Conservation (phyloP, 1,284 basidiomycete genomes). For the Xanthoconium separans region DNA sequence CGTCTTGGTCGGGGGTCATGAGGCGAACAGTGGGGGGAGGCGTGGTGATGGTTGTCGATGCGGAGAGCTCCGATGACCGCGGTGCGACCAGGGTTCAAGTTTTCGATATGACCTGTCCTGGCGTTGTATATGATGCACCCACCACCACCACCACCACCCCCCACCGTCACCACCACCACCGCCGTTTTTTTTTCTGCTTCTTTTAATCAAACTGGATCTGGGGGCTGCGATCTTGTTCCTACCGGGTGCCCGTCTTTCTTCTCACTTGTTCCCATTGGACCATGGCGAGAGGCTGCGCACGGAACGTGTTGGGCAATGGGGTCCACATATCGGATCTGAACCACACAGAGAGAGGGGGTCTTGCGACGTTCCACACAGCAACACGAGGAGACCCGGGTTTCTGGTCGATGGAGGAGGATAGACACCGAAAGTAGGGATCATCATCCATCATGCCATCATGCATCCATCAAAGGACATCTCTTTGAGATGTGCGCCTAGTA, state of each 20-base stretch:
- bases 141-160: too few species aligned
- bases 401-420: too few species aligned
- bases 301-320: conserved; percentile 11
- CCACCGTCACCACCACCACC: too few species aligned
- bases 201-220: conserved; percentile 21
- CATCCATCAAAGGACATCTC: background rate
- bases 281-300: background rate
- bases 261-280: background rate
- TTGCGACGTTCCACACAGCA: conserved; percentile 12
- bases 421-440: too few species aligned
- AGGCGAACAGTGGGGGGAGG: conserved; percentile 1
- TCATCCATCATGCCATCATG: too few species aligned
- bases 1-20: background rate
- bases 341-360: conserved; percentile 9
- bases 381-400: background rate
- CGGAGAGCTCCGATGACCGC: conserved; percentile 25
- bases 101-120: conserved; percentile 24
- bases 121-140: background rate
- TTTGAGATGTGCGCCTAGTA: conserved; percentile 5
- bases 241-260: conserved; percentile 13
- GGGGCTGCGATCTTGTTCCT: conserved; percentile 9
- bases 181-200: too few species aligned
- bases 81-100: conserved; percentile 13
- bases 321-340: conserved; percentile 13
- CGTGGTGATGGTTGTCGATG: conserved; percentile 15